These are phyloP conservation scores for Candida vartiovaarae DNA, from an alignment of 805 yeast genomes.

Conservation along the genomic window DNA sequence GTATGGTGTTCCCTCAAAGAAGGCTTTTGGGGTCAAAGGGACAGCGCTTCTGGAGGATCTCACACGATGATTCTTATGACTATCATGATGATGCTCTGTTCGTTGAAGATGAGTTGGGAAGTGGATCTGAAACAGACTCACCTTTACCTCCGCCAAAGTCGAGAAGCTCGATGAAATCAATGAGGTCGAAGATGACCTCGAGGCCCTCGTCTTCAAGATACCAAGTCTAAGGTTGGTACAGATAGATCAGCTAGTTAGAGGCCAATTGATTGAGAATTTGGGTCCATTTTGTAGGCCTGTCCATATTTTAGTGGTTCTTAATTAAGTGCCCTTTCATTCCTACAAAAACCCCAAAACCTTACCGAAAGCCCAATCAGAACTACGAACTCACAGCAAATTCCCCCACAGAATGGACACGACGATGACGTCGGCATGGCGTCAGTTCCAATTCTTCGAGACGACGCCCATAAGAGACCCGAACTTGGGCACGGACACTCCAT, in stretches of 20 bases:
- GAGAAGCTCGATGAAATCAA: too few relatives aligned
- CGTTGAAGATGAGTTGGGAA: slow-evolving; percentile 1
- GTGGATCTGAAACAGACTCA: not conserved
- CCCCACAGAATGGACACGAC: too few relatives aligned
- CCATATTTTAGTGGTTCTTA: too few relatives aligned
- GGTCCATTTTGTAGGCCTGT: too few relatives aligned
- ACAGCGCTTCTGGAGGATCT: slow-evolving; percentile 33
- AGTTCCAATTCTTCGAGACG: slow-evolving; percentile 78
- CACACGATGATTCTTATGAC: slow-evolving; percentile 22
- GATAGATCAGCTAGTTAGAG: too few relatives aligned
- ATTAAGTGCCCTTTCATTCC: too few relatives aligned
- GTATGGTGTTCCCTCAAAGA: slow-evolving; percentile 40
- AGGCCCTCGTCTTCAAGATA: not conserved
- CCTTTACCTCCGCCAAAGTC: not conserved
- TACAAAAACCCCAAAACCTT: too few relatives aligned
- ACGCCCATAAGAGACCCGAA: slow-evolving; percentile 83
- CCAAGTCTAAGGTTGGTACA: not conserved
- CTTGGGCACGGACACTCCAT: slow-evolving; percentile 48
- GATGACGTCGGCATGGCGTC: slow-evolving; percentile 49
- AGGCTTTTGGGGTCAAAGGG: slow-evolving; percentile 25
- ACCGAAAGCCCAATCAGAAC: too few relatives aligned
- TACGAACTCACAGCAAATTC: too few relatives aligned
- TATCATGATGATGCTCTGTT: slow-evolving; percentile 9
- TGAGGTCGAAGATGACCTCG: not conserved
- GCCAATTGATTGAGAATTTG: too few relatives aligned